A percentile compares a stretch with the other conserved stretches of the same genome.
Conservation (phyloP, 1,284 basidiomycete genomes). For the Caloboletus inedulis region DNA sequence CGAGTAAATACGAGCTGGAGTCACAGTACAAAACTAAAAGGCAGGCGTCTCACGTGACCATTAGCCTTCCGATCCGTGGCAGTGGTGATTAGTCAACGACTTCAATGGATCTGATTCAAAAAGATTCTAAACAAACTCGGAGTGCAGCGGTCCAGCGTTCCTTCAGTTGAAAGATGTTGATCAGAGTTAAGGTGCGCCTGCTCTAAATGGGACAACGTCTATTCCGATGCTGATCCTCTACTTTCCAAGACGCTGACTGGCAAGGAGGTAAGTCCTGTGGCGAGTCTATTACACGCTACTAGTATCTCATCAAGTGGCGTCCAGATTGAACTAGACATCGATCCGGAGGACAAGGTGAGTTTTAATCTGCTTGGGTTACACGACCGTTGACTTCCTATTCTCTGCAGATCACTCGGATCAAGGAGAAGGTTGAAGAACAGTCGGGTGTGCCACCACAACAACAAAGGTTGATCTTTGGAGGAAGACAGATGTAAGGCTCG, state of each 20-base stretch:
- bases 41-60: background rate
- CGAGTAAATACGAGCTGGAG: background rate
- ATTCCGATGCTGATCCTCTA: background rate
- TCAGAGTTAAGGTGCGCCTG: slow-evolving; percentile 24
- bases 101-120: background rate
- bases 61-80: background rate
- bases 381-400: background rate
- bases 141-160: background rate
- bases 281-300: background rate
- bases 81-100: slow-evolving; percentile 17
- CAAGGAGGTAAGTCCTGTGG: slow-evolving; percentile 68
- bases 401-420: slow-evolving; percentile 86
- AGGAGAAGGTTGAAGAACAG: slow-evolving; percentile 99
- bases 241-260: slow-evolving; percentile 75
- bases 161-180: slow-evolving; percentile 23
- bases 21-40: background rate
- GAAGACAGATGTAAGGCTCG: slow-evolving; percentile 87
- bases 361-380: background rate
- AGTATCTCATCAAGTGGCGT: slow-evolving; percentile 10
- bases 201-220: background rate
- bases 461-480: slow-evolving; percentile 92
- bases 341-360: slow-evolving; percentile 82
- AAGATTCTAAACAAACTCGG: background rate
- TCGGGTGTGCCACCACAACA: slow-evolving; percentile 97
- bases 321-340: slow-evolving; percentile 95